phyloP scores from a whole-genome alignment of 305 asterid genomes.

The Fraxinus nigra region DNA sequence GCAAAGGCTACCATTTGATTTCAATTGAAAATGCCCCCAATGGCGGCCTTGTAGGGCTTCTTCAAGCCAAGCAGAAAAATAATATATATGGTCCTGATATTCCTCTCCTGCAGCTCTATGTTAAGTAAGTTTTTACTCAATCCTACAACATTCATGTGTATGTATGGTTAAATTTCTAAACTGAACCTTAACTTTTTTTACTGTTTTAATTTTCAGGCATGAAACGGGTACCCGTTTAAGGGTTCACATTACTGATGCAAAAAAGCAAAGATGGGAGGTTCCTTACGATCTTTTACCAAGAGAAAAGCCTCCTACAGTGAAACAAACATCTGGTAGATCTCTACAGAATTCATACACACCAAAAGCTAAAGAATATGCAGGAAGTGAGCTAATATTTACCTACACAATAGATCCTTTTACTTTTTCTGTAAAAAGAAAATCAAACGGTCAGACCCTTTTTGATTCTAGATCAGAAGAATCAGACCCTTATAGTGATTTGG shows the following conservation, averaged over 20 bases:
- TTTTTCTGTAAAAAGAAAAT: constrained; percentile 65
- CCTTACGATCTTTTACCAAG: constrained; percentile 81
- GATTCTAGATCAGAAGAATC: constrained; percentile 52
- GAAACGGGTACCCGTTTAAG: constrained; percentile 76
- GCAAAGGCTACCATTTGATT: constrained; percentile 69
- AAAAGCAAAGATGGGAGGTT: constrained; percentile 86
- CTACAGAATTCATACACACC: constrained; percentile 28
- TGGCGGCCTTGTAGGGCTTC: constrained; percentile 76
- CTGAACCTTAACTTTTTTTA: background rate
- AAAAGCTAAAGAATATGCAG: constrained; percentile 36
- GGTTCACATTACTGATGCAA: constrained; percentile 87
- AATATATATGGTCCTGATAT: constrained; percentile 78
- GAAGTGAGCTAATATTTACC: constrained; percentile 61
- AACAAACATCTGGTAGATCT: constrained; percentile 32
- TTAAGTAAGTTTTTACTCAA: constrained; percentile 51
- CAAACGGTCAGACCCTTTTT: constrained; percentile 75
- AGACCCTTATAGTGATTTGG: constrained; percentile 49
- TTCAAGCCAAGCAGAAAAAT: constrained; percentile 69
- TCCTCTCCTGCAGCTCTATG: constrained; percentile 73
- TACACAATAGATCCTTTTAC: constrained; percentile 67
- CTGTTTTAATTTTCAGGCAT: constrained; percentile 41
- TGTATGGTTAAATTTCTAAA: background rate
- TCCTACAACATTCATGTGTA: background rate
- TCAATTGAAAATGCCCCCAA: constrained; percentile 62
- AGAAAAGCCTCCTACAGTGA: constrained; percentile 46